phyloP scores from a whole-genome alignment of 148 eudicot genomes.

The Rheum nobile region DNA sequence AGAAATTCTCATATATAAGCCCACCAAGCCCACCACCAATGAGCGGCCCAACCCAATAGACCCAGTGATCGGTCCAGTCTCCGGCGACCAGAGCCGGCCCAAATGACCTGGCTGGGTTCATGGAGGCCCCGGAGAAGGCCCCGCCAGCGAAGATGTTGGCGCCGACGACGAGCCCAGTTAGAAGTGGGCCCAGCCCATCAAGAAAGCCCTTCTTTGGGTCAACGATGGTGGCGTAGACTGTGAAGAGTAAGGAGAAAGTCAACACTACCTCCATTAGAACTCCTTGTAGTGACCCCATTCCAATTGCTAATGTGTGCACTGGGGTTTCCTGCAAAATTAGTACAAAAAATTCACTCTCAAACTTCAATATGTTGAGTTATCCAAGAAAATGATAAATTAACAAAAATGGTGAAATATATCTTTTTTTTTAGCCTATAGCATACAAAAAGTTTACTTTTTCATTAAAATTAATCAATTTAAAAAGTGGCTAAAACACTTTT shows the following conservation, averaged over 20 bases:
- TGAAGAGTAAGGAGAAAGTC: constrained; percentile 79
- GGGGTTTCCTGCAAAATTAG: constrained; percentile 49
- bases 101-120: constrained; percentile 97
- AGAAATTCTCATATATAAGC: constrained; percentile 63
- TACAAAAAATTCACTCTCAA: not conserved
- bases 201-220: constrained; percentile 85
- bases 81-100: constrained; percentile 81
- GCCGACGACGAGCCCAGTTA: constrained; percentile 79
- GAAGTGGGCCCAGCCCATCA: constrained; percentile 60
- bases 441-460: too few species aligned
- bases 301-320: constrained; percentile 51
- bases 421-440: too few species aligned
- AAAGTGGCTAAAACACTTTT: too few species aligned
- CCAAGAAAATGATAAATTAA: too few species aligned
- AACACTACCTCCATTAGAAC: constrained; percentile 66
- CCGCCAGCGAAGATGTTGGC: constrained; percentile 89
- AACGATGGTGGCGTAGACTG: constrained; percentile 75
- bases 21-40: constrained; percentile 89
- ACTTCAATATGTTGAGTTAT: too few species aligned
- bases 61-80: constrained; percentile 80
- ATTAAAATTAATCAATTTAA: too few species aligned
- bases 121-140: constrained; percentile 76
- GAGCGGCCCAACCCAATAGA: constrained; percentile 93
- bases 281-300: constrained; percentile 54
- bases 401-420: too few species aligned